Conservation (phyloP, 176 grass and related monocot genomes). For the Musa itinerans region DNA sequence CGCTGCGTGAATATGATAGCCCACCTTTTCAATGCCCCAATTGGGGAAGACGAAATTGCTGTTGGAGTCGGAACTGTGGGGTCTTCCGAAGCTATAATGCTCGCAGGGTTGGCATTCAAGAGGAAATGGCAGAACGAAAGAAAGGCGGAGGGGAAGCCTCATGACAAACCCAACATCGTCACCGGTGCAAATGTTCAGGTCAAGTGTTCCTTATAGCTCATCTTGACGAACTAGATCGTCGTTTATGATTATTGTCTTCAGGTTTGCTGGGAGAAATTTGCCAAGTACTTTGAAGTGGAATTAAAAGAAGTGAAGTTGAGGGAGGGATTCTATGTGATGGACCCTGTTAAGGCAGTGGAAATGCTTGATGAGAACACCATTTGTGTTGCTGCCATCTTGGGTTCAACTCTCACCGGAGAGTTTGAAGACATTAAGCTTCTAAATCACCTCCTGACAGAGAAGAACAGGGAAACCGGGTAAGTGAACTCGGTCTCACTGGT, state of each 20-base stretch:
- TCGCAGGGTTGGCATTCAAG: conserved; percentile 67
- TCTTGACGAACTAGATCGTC: background rate
- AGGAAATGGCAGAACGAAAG: conserved; percentile 66
- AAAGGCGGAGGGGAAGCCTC: conserved; percentile 52
- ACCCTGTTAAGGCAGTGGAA: conserved; percentile 43
- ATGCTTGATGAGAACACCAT: conserved; percentile 85
- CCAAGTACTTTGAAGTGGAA: conserved; percentile 65
- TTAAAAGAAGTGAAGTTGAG: conserved; percentile 64
- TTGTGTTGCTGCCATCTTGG: conserved; percentile 77
- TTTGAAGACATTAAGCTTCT: conserved; percentile 67
- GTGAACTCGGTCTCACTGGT: background rate
- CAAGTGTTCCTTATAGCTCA: background rate
- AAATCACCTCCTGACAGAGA: conserved; percentile 43
- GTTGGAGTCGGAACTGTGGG: conserved; percentile 59
- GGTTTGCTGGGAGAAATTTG: conserved; percentile 90
- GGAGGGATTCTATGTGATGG: conserved; percentile 71
- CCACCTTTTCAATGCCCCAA: conserved; percentile 56
- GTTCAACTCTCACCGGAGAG: conserved; percentile 64
- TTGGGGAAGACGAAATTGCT: conserved; percentile 64
- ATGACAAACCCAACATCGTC: conserved; percentile 71
- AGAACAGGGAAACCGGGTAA: conserved; percentile 61
- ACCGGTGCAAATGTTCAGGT: conserved; percentile 69
- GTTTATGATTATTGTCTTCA: background rate
- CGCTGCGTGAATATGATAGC: conserved; percentile 77
- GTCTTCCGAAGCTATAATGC: conserved; percentile 81